phyloP scores from a whole-genome alignment of 208 protist genomes.

The Trypanosoma boissoni region DNA sequence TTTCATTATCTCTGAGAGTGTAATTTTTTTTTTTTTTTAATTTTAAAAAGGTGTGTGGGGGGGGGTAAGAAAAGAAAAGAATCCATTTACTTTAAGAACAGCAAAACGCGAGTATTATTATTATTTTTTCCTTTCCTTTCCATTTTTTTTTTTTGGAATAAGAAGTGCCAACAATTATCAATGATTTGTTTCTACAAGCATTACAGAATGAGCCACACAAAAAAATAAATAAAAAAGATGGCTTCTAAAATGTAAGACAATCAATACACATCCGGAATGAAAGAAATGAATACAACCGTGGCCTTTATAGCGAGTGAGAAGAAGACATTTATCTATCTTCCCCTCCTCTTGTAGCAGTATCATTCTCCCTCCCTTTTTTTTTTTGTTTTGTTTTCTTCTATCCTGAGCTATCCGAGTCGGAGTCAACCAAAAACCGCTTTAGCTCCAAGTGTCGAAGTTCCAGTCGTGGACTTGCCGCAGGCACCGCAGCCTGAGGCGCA shows the following conservation, averaged over 20 bases:
- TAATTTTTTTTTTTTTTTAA: too few relatives aligned
- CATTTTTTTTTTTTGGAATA: too few relatives aligned
- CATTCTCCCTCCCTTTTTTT: too few relatives aligned
- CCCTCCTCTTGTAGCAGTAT: too few relatives aligned
- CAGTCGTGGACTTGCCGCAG: slow-evolving; percentile 16
- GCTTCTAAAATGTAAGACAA: background rate
- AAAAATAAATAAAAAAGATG: slow-evolving; percentile 7
- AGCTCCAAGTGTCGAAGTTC: slow-evolving; percentile 15
- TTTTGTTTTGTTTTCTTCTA: background rate
- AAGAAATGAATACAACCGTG: background rate
- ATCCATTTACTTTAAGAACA: too few relatives aligned
- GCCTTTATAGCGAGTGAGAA: too few relatives aligned
- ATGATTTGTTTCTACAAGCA: background rate
- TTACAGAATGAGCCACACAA: background rate
- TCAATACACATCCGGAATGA: background rate
- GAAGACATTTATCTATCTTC: too few relatives aligned
- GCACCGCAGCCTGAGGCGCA: background rate
- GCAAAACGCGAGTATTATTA: too few relatives aligned
- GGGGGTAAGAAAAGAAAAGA: too few relatives aligned
- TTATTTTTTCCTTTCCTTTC: too few relatives aligned
- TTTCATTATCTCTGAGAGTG: slow-evolving; percentile 8
- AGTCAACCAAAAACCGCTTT: slow-evolving; percentile 59
- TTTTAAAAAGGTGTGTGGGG: too few relatives aligned
- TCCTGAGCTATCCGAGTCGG: slow-evolving; percentile 47
- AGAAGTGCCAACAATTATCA: background rate